phyloP scores from a whole-genome alignment of 306 rosid genomes.

The Cajanus cajan region DNA sequence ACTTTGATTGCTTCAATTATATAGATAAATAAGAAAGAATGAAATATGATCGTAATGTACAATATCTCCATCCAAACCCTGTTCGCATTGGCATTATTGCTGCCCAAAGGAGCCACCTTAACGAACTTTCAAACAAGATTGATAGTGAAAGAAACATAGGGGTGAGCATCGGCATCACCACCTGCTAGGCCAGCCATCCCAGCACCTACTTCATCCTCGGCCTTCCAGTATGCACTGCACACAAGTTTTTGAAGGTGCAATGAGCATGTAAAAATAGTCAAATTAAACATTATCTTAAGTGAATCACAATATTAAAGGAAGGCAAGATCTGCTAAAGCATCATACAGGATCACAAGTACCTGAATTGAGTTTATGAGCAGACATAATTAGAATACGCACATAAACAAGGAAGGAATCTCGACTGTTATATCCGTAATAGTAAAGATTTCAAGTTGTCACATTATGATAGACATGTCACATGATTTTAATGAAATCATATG shows the following conservation, averaged over 20 bases:
- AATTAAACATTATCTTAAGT: background rate
- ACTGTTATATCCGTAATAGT: background rate
- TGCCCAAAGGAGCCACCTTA: slow-evolving; percentile 37
- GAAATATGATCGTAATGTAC: slow-evolving; percentile 47
- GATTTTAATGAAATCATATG: background rate
- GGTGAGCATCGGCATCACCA: slow-evolving; percentile 75
- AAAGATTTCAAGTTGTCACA: background rate
- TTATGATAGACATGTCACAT: background rate
- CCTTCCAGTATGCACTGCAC: slow-evolving; percentile 80
- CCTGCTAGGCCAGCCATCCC: slow-evolving; percentile 83
- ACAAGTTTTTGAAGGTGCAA: slow-evolving; percentile 9
- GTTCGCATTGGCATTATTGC: slow-evolving; percentile 46
- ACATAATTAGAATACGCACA: background rate
- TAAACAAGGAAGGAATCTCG: background rate
- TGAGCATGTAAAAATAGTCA: background rate
- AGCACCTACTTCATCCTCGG: slow-evolving; percentile 73
- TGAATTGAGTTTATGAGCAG: background rate
- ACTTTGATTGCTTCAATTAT: slow-evolving; percentile 37
- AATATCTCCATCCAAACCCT: slow-evolving; percentile 44
- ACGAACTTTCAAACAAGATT: slow-evolving; percentile 54
- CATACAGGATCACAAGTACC: background rate
- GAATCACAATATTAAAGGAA: background rate
- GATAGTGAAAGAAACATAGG: slow-evolving; percentile 83
- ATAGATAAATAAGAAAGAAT: slow-evolving; percentile 47
- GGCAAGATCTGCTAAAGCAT: background rate